A percentile compares a stretch with the other conserved stretches of the same genome.
Evolutionary conservation across 2,329 filamentous ascomycete genomes (phyloP).

Genomic region (Aspergillus thermomutatus): DNA sequence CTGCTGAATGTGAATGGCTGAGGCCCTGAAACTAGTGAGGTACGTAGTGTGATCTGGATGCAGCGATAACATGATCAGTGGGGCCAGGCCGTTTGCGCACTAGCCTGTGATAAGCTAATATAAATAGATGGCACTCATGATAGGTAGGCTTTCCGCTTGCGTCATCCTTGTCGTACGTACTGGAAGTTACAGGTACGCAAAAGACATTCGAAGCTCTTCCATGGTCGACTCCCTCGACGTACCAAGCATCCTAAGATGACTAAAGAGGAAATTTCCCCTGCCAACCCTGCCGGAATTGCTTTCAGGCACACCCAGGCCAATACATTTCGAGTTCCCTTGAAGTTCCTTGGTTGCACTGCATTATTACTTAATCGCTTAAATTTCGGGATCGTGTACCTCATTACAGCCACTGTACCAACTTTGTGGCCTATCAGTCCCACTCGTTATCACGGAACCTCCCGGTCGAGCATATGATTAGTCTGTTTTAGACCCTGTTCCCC

Average conservation of each 20-base stretch:
- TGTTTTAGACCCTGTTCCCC: not conserved
- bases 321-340: not conserved
- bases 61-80: not conserved
- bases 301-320: not conserved
- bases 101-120: not conserved
- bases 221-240: not conserved
- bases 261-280: not conserved
- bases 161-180: not conserved
- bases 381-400: too few species aligned
- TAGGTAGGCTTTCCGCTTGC: not conserved
- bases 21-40: conserved; percentile 2
- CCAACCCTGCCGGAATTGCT: not conserved
- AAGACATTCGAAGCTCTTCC: not conserved
- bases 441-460: not conserved
- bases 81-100: not conserved
- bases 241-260: not conserved
- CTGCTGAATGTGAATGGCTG: not conserved
- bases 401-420: not conserved
- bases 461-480: not conserved
- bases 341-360: not conserved
- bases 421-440: not conserved
- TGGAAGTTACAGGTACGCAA: not conserved
- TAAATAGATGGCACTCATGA: not conserved
- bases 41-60: conserved; percentile 4
- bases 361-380: not conserved